Conservation (phyloP, 768 basidiomycete genomes). For the Lentinula lateritia region DNA sequence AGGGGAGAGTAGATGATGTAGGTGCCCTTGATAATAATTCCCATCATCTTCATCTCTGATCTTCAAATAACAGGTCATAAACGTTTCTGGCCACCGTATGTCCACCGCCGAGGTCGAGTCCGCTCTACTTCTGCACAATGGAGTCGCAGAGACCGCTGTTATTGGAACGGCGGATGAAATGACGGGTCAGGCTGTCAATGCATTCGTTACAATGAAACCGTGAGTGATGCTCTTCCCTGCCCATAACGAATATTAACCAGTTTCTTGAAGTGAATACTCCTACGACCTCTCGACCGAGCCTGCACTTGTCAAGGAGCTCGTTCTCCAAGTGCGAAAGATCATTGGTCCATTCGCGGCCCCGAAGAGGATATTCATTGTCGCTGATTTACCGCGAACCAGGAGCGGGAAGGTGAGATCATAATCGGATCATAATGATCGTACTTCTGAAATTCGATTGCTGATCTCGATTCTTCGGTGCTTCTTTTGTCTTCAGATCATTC, state of each 20-base stretch:
- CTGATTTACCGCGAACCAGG: conserved; percentile 90
- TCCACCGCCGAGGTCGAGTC: conserved; percentile 98
- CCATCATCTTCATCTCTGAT: neutral
- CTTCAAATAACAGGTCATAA: conserved; percentile 77
- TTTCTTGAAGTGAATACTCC: conserved; percentile 61
- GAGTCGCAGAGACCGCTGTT: conserved; percentile 95
- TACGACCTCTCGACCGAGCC: conserved; percentile 68
- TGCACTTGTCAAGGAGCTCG: conserved; percentile 77
- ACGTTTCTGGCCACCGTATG: conserved; percentile 94
- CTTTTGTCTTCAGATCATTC: conserved; percentile 65
- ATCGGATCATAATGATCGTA: neutral
- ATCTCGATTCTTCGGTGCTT: neutral
- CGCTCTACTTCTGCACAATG: conserved; percentile 89
- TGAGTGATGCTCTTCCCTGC: conserved; percentile 30
- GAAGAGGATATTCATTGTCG: conserved; percentile 82
- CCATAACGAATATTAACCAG: neutral
- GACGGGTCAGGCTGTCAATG: conserved; percentile 90
- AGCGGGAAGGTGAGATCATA: conserved; percentile 72
- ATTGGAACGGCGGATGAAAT: conserved; percentile 84
- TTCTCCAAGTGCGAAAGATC: conserved; percentile 92
- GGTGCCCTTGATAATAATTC: conserved; percentile 16
- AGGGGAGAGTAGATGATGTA: conserved; percentile 89
- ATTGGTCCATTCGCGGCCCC: conserved; percentile 98
- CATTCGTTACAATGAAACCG: conserved; percentile 95
- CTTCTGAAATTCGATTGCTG: neutral